Evolutionary conservation across 2,329 filamentous ascomycete species (phyloP), one percentile per base, ranked within the genome.

Genomic region (Aspergillus versicolor): DNA sequence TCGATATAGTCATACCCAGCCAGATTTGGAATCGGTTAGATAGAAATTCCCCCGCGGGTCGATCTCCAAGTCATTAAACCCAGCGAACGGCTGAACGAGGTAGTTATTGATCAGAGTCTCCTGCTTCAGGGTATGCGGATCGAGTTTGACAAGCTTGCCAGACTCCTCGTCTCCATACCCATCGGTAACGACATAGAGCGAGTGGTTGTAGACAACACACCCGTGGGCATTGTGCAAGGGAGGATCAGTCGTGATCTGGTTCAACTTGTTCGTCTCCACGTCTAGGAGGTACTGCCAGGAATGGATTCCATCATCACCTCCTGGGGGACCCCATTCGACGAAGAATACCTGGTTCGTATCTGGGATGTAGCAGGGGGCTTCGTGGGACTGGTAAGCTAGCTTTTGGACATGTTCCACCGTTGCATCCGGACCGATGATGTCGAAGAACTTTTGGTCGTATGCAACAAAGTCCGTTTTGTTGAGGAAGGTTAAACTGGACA

Each of bases 301-400:
- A n/a, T 61, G 57, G 15, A 45, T 52, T 12, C 59, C 59, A 13
- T 55, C 37, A 5, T 61, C 54, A 2, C 53, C 59, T 0, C 57
- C 59, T 5, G 59, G 57, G 3, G 57, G 54, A 3, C 59, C 59
- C 57, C 57, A 61, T 55, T 61, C 59, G 5, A 59, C 57, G n/a
- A 61, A 61, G 30, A 61, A 58, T 0, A 61, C 46, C 21, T 61
- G 42, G 2, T 53, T 52, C 5, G 57, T 59, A 3, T 54, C 53
- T 11, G 43, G 46, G 21, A 59, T 59, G 19, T 57, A 59, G 32
- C 53, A 61, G 0, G 56, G 59, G 1, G 34, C 34, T 30, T 59
- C 57, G 15, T 59, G 59, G 5, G 44, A 22, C 34, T 61, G 57
- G 30, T 38, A 57, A 4, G 59, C 53, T 1, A 59, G 38, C 4